A percentile compares a stretch with the other conserved stretches of the same genome.
These are phyloP conservation scores for Pyrus bretschneideri DNA, from an alignment of 306 rosid species.

Conservation along the genomic window DNA sequence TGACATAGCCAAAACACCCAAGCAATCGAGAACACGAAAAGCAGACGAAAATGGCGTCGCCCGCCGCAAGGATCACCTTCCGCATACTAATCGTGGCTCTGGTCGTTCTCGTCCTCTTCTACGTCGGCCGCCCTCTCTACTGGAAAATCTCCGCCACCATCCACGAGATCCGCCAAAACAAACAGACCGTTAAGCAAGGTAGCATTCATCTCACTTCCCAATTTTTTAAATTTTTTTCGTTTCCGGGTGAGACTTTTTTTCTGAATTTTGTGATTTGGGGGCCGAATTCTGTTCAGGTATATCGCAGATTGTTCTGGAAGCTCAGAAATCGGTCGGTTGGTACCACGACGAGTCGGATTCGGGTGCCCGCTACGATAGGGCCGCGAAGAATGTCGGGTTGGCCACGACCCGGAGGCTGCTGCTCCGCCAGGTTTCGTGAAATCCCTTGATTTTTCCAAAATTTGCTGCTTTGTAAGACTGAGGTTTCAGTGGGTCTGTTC, in stretches of 20 bases:
- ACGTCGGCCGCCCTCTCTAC: slow-evolving; percentile 74
- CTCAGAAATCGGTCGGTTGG: slow-evolving; percentile 82
- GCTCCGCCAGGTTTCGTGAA: slow-evolving; percentile 21
- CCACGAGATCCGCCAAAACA: slow-evolving; percentile 73
- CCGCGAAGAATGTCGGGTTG: slow-evolving; percentile 23
- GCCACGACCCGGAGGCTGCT: slow-evolving; percentile 26
- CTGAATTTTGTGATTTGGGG: neutral
- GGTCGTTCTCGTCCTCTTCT: slow-evolving; percentile 47
- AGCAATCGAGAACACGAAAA: neutral
- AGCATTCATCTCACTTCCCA: neutral
- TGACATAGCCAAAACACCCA: neutral
- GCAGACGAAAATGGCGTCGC: slow-evolving; percentile 44
- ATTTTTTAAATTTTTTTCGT: neutral
- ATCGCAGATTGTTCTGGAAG: slow-evolving; percentile 78
- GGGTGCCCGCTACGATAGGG: slow-evolving; percentile 17
- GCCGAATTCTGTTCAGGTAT: slow-evolving; percentile 40
- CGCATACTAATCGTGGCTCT: slow-evolving; percentile 31
- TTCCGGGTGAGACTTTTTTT: neutral
- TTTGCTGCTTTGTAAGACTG: neutral
- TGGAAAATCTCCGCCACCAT: slow-evolving; percentile 85
- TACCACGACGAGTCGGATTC: slow-evolving; percentile 53
- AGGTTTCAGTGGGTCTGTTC: neutral
- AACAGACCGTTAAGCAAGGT: slow-evolving; percentile 77
- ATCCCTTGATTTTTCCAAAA: neutral
- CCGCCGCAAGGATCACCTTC: slow-evolving; percentile 41